These are phyloP conservation scores for Backusella sp. DNA, from an alignment of 192 early-diverging fungal genomes.

Conservation along the genomic window DNA sequence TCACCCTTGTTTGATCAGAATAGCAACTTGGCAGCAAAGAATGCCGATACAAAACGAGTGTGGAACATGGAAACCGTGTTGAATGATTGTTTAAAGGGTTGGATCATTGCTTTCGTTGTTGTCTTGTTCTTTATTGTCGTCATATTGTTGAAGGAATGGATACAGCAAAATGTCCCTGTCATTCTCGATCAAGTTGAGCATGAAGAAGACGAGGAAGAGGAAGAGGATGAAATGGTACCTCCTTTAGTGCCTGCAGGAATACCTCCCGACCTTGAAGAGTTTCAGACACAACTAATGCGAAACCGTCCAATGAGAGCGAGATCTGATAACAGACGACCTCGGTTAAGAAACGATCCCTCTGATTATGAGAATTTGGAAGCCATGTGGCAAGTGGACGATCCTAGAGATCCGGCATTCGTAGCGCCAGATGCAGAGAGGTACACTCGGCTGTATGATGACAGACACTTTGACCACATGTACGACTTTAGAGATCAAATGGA, in stretches of 20 bases:
- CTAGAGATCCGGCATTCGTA: background rate
- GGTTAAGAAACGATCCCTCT: background rate
- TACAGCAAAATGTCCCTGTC: conserved; percentile 66
- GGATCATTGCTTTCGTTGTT: conserved; percentile 73
- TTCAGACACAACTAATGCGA: background rate
- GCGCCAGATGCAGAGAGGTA: background rate
- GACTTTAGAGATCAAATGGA: conserved; percentile 4
- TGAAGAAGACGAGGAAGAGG: background rate
- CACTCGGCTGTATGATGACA: background rate
- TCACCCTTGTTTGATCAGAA: background rate
- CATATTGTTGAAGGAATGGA: conserved; percentile 87
- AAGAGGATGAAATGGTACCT: background rate
- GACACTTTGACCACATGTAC: background rate
- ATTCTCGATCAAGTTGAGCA: conserved; percentile 12
- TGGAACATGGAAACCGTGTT: conserved; percentile 41
- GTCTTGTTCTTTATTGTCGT: conserved; percentile 74
- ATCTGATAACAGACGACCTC: background rate
- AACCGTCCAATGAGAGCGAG: background rate
- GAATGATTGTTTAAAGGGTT: conserved; percentile 82
- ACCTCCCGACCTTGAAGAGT: background rate
- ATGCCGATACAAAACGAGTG: background rate
- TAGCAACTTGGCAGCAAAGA: background rate
- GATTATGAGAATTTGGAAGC: background rate
- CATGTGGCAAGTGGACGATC: background rate
- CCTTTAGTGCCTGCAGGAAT: background rate